Percentiles rank a stretch among this genome's conserved stretches.
Evolutionary conservation across 2,329 filamentous ascomycete species (phyloP).

Genomic region (Emmonsia crescens): DNA sequence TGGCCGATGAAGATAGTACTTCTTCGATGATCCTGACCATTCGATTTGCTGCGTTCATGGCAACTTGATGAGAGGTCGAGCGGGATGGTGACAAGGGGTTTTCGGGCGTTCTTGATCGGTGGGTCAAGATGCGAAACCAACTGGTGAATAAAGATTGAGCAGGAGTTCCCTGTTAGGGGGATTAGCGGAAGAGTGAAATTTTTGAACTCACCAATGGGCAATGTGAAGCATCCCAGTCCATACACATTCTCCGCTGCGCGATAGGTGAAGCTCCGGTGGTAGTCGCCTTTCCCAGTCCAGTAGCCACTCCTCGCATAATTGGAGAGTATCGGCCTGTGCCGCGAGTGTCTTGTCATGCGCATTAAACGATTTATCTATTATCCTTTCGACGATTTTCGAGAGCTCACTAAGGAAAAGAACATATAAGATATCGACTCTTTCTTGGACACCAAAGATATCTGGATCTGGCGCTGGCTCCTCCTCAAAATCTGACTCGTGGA

Average conservation of each 20-base stretch:
- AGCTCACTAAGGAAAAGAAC: neutral
- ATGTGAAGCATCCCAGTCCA: conserved; percentile 5
- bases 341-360: neutral
- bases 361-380: conserved; percentile 4
- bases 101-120: conserved; percentile 1
- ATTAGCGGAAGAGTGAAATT: neutral
- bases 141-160: neutral
- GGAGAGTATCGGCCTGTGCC: neutral
- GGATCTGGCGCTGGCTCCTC: conserved; percentile 1
- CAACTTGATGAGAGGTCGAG: neutral
- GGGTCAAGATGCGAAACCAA: conserved; percentile 4
- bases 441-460: conserved; percentile 1
- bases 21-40: conserved; percentile 3
- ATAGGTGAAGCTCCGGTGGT: conserved; percentile 1
- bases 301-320: neutral
- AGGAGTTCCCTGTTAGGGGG: neutral
- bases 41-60: conserved; percentile 3
- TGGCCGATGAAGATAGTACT: conserved; percentile 1
- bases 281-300: neutral
- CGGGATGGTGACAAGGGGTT: neutral
- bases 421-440: conserved; percentile 1
- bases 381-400: conserved; percentile 1
- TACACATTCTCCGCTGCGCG: neutral
- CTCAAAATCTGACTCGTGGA: conserved; percentile 1
- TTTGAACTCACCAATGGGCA: neutral